Evolutionary conservation across 179 eudicot genomes (phyloP).

Genomic region (Heliamphora pulchella): DNA sequence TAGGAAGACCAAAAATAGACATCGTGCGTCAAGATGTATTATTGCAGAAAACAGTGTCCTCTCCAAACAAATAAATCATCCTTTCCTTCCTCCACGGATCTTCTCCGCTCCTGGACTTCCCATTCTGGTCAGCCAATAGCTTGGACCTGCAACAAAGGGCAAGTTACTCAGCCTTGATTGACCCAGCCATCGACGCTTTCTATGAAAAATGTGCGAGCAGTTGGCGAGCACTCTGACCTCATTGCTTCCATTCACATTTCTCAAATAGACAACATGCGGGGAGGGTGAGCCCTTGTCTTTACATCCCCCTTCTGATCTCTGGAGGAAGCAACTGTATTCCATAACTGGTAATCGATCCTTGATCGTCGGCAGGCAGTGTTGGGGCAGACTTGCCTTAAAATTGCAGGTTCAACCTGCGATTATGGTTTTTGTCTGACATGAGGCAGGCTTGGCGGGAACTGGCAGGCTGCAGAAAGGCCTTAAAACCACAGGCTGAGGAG

Average conservation of each 20-base stretch:
- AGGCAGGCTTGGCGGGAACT: no score
- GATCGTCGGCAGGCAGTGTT: neutral
- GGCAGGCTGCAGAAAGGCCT: no score
- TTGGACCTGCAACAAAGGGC: conserved; percentile 25
- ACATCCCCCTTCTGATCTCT: neutral
- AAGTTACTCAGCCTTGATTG: conserved; percentile 14
- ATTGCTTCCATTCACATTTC: conserved; percentile 9
- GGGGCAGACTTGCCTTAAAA: no score
- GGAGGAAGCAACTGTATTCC: neutral
- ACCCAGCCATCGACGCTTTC: conserved; percentile 26
- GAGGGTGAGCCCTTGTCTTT: neutral
- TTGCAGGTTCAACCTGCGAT: no score
- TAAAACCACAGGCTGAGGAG: no score
- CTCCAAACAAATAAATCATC: conserved; percentile 19
- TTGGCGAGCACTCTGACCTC: conserved; percentile 21
- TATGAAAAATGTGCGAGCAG: conserved; percentile 24
- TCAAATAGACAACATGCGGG: conserved; percentile 22
- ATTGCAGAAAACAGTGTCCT: neutral
- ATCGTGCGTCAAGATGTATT: no score
- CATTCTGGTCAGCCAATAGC: conserved; percentile 1
- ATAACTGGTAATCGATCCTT: conserved; percentile 16
- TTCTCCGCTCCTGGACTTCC: neutral
- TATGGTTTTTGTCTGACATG: no score
- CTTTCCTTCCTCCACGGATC: conserved; percentile 25
- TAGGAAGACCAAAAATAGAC: no score